phyloP scores from a whole-genome alignment of 2,329 filamentous ascomycete genomes.

The Didymella arachidicola region DNA sequence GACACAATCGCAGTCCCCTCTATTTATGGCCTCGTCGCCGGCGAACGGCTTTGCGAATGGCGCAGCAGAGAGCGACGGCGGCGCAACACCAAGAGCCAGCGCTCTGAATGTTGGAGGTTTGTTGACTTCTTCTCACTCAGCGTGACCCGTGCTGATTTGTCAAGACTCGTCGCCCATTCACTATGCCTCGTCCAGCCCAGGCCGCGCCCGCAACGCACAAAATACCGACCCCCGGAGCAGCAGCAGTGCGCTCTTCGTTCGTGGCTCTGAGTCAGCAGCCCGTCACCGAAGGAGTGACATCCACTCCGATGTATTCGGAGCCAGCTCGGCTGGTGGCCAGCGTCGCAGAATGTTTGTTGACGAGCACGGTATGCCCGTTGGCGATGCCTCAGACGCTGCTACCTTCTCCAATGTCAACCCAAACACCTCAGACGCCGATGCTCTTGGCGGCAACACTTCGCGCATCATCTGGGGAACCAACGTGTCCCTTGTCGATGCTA shows the following conservation, averaged over 20 bases:
- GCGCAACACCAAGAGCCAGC: conserved; percentile 75
- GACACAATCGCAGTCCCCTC: conserved; percentile 79
- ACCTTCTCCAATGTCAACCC: conserved; percentile 76
- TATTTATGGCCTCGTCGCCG: conserved; percentile 76
- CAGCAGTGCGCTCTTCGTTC: conserved; percentile 86
- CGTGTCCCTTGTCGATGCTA: conserved; percentile 89
- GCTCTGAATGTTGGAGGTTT: conserved; percentile 69
- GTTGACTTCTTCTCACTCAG: conserved; percentile 21
- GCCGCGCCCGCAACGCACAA: conserved; percentile 64
- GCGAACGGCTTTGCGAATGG: conserved; percentile 54
- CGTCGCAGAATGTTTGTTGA: conserved; percentile 70
- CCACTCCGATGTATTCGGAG: conserved; percentile 71
- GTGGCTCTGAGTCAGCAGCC: conserved; percentile 63
- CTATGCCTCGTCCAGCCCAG: conserved; percentile 88
- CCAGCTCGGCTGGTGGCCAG: conserved; percentile 54
- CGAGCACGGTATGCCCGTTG: conserved; percentile 67
- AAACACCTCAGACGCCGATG: conserved; percentile 89
- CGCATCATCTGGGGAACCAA: conserved; percentile 97
- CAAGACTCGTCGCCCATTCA: conserved; percentile 90
- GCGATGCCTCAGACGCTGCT: conserved; percentile 63
- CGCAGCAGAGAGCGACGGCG: conserved; percentile 63
- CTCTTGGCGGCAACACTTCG: conserved; percentile 79
- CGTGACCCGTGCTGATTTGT: conserved; percentile 22
- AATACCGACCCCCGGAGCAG: conserved; percentile 80
- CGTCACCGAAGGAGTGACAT: conserved; percentile 83